These are phyloP conservation scores for Epithemia pelagica DNA, from an alignment of 108 stramenopile species.

Conservation along the genomic window DNA sequence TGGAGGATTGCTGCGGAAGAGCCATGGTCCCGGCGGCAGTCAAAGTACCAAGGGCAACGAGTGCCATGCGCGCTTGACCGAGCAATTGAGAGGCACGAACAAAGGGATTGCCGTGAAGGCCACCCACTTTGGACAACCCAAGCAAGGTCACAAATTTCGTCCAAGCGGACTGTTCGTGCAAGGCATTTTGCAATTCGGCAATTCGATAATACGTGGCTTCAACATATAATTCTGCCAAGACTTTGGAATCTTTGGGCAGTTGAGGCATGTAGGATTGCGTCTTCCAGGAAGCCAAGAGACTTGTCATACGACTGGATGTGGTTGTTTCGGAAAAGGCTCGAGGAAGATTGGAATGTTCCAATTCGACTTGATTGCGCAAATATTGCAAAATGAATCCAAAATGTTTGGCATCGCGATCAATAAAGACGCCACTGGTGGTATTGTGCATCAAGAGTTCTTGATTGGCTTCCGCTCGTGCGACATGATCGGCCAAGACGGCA, in stretches of 20 bases:
- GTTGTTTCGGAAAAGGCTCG: neutral
- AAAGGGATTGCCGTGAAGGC: constrained; percentile 21
- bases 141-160: neutral
- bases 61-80: neutral
- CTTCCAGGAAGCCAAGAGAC: neutral
- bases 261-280: constrained; percentile 18
- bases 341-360: neutral
- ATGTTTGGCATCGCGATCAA: constrained; percentile 53
- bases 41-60: constrained; percentile 12
- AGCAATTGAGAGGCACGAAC: constrained; percentile 13
- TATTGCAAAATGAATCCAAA: constrained; percentile 42
- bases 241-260: constrained; percentile 32
- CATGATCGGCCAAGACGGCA: constrained; percentile 34
- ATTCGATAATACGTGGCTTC: constrained; percentile 49
- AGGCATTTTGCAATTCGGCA: constrained; percentile 24
- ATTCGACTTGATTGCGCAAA: constrained; percentile 45
- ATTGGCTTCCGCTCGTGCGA: constrained; percentile 45
- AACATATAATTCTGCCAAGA: constrained; percentile 37
- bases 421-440: constrained; percentile 30
- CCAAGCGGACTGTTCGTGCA: constrained; percentile 14
- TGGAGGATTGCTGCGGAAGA: too few species aligned
- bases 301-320: neutral
- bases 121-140: constrained; percentile 2
- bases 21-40: neutral
- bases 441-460: constrained; percentile 17